Base-by-base conservation (phyloP, 805 yeast genomes). In the Peterozyma xylosa region DNA sequence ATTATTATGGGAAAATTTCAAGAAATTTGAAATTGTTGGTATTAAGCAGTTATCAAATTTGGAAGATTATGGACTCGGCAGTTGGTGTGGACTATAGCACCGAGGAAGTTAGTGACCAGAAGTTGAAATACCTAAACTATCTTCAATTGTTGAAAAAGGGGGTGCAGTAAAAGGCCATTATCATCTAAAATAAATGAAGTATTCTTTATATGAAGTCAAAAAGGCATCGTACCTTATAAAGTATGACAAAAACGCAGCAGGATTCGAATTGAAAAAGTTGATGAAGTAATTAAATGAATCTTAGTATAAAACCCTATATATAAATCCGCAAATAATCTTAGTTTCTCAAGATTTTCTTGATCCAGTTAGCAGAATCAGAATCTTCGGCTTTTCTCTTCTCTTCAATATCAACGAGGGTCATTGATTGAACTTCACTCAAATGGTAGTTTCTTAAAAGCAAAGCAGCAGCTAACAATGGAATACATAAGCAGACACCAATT, bases 361-460 rank as follows among this genome's bases (percentile, higher is more conserved):
- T 4, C 27, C 27, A 21, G 27, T 21, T 7, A 5, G 27, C 27
- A 21, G 27, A 4, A 5, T 21, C 27, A 21, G 27, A 21, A 21
- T 21, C 27, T 5, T 21, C 27, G 7, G 27, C 27, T 21, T 7
- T 21, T 21, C 7, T 21, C 27, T 21, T 21, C 27, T 21, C 27
- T 7, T 21, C 27, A 21, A 21, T 21, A 21, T 21, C 27, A 21
- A 21, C 27, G 7, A 21, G 40, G 9, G 34, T 32, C 15, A 13
- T 4, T 32, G 21, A 13, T 33, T 37, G 41, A 7, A 11, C 48
- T 33, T 55, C 58, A 11, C 46, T 59, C 39, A 79, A 62, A 47
- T 61, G 65, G 49, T 74, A 76, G 55, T 82, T 76, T 57, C 82
- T 71, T 50, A 80, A 64, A 50, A 74, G 62, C 42, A 79, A 57